Base-by-base conservation (phyloP, 106 monocot species). In the Platanthera guangdongensis region DNA sequence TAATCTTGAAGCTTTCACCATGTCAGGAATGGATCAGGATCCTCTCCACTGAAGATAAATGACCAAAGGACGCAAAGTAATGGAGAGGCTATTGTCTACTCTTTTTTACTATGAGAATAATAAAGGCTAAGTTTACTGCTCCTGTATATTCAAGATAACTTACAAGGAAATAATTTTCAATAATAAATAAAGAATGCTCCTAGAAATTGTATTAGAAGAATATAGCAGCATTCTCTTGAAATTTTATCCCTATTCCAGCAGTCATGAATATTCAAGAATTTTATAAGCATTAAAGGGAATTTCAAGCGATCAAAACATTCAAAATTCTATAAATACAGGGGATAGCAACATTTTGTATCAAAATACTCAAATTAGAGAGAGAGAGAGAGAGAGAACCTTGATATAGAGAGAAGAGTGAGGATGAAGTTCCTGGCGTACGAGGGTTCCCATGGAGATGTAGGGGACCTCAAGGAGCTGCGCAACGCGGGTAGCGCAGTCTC, bases 361-460 rank as follows among this genome's bases (percentile, higher is more conserved):
- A 32, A 65, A 65, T 32, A 10, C 65, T 30, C 22, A 65, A 8
- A 3, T 12, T 4, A 10, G 11, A 65, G 25, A 60, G 1, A 52
- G 71, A 65, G 25, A 60, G 1, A 52, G 71, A 46, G 16, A 47
- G 72, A 7, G 21, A 25, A 96, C 97, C 91, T 94, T 94, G 47
- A 81, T 89, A 81, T 94, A 92, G 77, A 99, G 81, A 47, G 83
- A 75, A 12, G 97, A 99, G 6, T 77, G 77, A 1, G 97, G 94
- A 70, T 89, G 63, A 55, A 97, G 89, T 77, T 97, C 97, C 80
- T 91, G 90, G 16, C 94, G 81, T 18, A 99, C 91, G 52, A 99
- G 97, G 8, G 87, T 82, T 6, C 97, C 94, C 91, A 99, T 99
- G 53, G 91, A 92, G 63, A 99, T 99, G 74, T 94, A 91, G 3